Evolutionary conservation across 768 basidiomycete genomes (phyloP).

Genomic region (Naematelia aurantialba): DNA sequence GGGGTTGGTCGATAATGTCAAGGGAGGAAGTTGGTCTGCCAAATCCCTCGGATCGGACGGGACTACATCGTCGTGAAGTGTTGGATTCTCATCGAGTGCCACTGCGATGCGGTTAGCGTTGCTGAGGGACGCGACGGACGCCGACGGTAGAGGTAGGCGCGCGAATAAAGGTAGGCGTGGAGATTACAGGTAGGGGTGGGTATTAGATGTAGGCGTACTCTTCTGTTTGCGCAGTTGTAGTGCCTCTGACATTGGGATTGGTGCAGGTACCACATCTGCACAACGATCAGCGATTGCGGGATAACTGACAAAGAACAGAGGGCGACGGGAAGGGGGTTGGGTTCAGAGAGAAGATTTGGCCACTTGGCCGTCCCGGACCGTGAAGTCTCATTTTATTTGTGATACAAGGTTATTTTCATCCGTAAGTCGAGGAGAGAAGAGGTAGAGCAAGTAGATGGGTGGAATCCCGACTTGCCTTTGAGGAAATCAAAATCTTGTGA

Average conservation of each 20-base stretch:
- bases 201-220: slow-evolving; percentile 24
- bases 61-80: slow-evolving; percentile 21
- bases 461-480: slow-evolving; percentile 29
- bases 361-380: slow-evolving; percentile 34
- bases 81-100: slow-evolving; percentile 30
- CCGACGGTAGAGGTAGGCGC: background rate
- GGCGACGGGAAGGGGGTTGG: background rate
- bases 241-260: slow-evolving; percentile 45
- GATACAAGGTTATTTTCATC: slow-evolving; percentile 36
- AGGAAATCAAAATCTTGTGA: slow-evolving; percentile 47
- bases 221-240: slow-evolving; percentile 34
- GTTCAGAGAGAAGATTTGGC: slow-evolving; percentile 50
- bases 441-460: background rate
- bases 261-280: slow-evolving; percentile 43
- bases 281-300: background rate
- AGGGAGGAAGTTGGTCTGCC: slow-evolving; percentile 31
- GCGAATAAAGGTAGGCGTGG: background rate
- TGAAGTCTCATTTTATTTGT: slow-evolving; percentile 16
- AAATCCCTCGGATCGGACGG: slow-evolving; percentile 1
- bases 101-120: no score
- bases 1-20: slow-evolving; percentile 39
- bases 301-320: background rate
- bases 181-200: background rate
- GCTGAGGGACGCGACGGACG: no score
- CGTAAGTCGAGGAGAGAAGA: slow-evolving; percentile 8